Base-by-base conservation (phyloP, 192 early-diverging fungal genomes). In the Geranomyces michiganensis region DNA sequence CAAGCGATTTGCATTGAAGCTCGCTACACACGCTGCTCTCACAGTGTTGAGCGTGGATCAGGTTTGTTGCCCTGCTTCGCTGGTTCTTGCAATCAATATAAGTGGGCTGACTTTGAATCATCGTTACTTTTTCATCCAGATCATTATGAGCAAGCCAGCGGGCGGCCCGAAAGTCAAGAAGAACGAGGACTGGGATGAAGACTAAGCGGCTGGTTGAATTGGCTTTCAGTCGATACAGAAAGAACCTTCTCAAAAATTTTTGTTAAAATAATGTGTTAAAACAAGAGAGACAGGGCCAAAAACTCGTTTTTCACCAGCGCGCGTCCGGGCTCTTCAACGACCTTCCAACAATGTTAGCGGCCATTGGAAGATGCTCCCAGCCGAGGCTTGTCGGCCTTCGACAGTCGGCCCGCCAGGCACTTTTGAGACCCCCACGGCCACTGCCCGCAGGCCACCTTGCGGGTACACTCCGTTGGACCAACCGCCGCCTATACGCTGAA, bases 141-240 rank as follows among this genome's bases (percentile, higher is more conserved):
- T 98, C 76, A 96, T 98, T 81, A 98, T 98, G 96, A 93, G 91
- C 63, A 97, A 96, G 83, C 92, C 90, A 46, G 95, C 96, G 21
- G 96, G 96, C 63, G 96, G 96, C 9, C 96, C 91, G 85, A 80
- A 86, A 62, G 79, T 91, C 72, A 92, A 94, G 90, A 82, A 93
- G 82, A 85, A 90, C 73, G 82, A 85, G 68, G 84, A 94, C 86
- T 94, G 92, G 94, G 94, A 96, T 77, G 90, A 94, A 77, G 91
- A 90, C 74, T 41, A 41, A 10, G 10, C 58, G 58, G 30, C 29
- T 60, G 17, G 31, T 60, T 60, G 58, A 2, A 6, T 14, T 15
- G 6, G 51, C 3, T 8, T 55, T 4, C 51, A 55, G 26, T 58
- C 10, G 46, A 19, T 47, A 10, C 46, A 47, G 19, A 53, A n/a